These are phyloP conservation scores for Paecilomyces dactylethromorphus DNA, from an alignment of 2,329 filamentous ascomycete species.

Conservation along the genomic window DNA sequence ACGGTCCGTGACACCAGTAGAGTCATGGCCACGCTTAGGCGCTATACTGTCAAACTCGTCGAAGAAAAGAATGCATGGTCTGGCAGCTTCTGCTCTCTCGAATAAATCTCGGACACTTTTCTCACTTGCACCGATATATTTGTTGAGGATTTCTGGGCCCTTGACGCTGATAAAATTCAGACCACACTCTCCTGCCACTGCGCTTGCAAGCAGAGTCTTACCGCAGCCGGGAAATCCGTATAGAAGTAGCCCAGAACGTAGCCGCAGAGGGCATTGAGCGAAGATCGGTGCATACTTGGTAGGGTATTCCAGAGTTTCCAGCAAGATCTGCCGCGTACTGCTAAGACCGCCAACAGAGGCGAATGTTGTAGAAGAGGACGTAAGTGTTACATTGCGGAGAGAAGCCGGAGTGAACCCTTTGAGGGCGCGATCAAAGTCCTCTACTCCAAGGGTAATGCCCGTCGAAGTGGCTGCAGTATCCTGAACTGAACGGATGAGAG, in stretches of 20 bases:
- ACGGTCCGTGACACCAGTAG: slow-evolving; percentile 94
- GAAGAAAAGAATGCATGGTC: slow-evolving; percentile 93
- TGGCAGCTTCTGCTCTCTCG: slow-evolving; percentile 78
- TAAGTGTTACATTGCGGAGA: slow-evolving; percentile 85
- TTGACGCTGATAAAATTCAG: slow-evolving; percentile 99
- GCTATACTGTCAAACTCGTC: slow-evolving; percentile 98
- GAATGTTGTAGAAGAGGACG: slow-evolving; percentile 88
- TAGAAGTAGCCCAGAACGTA: slow-evolving; percentile 84
- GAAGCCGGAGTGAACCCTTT: slow-evolving; percentile 94
- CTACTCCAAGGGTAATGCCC: slow-evolving; percentile 58
- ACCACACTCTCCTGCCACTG: slow-evolving; percentile 95
- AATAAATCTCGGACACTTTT: slow-evolving; percentile 95
- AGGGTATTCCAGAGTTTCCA: slow-evolving; percentile 93
- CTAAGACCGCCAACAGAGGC: slow-evolving; percentile 83
- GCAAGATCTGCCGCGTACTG: slow-evolving; percentile 79
- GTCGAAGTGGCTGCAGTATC: slow-evolving; percentile 45
- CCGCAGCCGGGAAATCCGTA: slow-evolving; percentile 96
- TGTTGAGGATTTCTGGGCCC: slow-evolving; percentile 95
- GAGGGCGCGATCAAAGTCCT: slow-evolving; percentile 77
- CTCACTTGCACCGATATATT: slow-evolving; percentile 96
- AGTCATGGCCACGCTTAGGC: slow-evolving; percentile 93
- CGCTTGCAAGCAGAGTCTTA: slow-evolving; percentile 90
- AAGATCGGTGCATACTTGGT: slow-evolving; percentile 98
- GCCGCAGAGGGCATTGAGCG: slow-evolving; percentile 85
- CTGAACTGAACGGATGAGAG: slow-evolving; percentile 74